Percentiles rank a stretch among this genome's conserved stretches.
phyloP scores from a whole-genome alignment of 2,329 filamentous ascomycete genomes.

The Monilinia laxa region DNA sequence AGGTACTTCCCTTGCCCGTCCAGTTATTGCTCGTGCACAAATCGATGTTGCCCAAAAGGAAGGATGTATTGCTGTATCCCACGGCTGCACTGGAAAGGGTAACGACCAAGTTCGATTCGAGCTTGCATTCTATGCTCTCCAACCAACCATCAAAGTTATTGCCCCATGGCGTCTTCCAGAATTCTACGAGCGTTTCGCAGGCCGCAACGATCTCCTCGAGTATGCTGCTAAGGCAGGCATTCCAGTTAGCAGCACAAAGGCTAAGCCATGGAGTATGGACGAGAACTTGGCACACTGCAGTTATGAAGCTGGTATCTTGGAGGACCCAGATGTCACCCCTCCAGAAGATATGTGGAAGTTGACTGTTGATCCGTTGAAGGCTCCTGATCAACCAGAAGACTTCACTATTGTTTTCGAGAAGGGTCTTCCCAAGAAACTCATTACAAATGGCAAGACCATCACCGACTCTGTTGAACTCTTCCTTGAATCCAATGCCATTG shows the following conservation, averaged over 20 bases:
- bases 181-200: slow-evolving; percentile 70
- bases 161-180: slow-evolving; percentile 71
- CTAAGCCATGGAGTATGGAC: slow-evolving; percentile 67
- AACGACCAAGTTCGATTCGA: slow-evolving; percentile 68
- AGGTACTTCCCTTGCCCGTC: slow-evolving; percentile 64
- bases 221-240: slow-evolving; percentile 67
- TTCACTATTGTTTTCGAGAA: slow-evolving; percentile 72
- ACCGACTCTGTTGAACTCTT: slow-evolving; percentile 74
- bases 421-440: slow-evolving; percentile 69
- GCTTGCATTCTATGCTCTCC: slow-evolving; percentile 58
- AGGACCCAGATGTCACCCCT: slow-evolving; percentile 62
- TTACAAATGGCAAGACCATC: slow-evolving; percentile 56
- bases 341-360: slow-evolving; percentile 81
- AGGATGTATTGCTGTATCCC: slow-evolving; percentile 49
- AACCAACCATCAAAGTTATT: slow-evolving; percentile 68
- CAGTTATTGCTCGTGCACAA: slow-evolving; percentile 67
- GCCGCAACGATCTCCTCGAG: slow-evolving; percentile 70
- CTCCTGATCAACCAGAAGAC: slow-evolving; percentile 68
- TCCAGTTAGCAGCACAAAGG: slow-evolving; percentile 70
- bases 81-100: slow-evolving; percentile 63
- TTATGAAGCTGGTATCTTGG: slow-evolving; percentile 77
- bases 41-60: slow-evolving; percentile 64
- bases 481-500: slow-evolving; percentile 68
- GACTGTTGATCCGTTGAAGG: slow-evolving; percentile 65
- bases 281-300: slow-evolving; percentile 74